Evolutionary conservation across 1,284 basidiomycete species (phyloP), one percentile per base, ranked within the genome.

Genomic region (Ceratobasidium sp.): DNA sequence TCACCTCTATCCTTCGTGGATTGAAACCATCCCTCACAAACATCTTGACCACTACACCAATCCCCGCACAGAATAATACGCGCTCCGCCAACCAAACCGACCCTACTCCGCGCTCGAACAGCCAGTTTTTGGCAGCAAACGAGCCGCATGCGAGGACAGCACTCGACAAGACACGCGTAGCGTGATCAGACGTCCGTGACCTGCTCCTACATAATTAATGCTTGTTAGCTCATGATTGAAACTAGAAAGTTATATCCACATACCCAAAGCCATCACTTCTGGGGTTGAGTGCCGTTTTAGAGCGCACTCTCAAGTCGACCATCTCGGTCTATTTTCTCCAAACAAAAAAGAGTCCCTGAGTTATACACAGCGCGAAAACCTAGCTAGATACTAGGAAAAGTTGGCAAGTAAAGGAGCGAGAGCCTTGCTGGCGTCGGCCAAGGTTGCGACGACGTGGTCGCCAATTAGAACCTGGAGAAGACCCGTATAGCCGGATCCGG

Each of bases 71-170:
- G 35, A 76, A 64, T 10, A 75, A 17, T 0, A 68, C 68, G 39
- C 67, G 73, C 58, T 68, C 60, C 10, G 66, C 51, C 8, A 78
- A 54, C 77, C 77, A 78, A 11, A 78, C 60, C 33, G 77, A 69
- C 2, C 73, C 75, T 26, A 68, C 73, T 10, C 69, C 77, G 3
- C 77, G 64, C 28, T 78, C 61, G 11, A 78, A 63, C 15, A 78
- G 33, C 66, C 73, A 76, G 17, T 51, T 71, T 37, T 66, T 75
- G 28, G 73, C 73, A 31, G 77, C 65, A 64, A 60, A 65, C 13
- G 69, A 53, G 6, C 66, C 77, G 35, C 75, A 76, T 37, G 77
- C 77, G 39, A 76, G 67, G 1, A 78, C 56, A 17, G 64, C 64
- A 26, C 49, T 61, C 26, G 68, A 60, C 37, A 73, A 51, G 37